Percentiles rank a stretch among this genome's conserved stretches.
These are phyloP conservation scores for Globisporangium nunn DNA, from an alignment of 352 stramenopile species.

Conservation along the genomic window DNA sequence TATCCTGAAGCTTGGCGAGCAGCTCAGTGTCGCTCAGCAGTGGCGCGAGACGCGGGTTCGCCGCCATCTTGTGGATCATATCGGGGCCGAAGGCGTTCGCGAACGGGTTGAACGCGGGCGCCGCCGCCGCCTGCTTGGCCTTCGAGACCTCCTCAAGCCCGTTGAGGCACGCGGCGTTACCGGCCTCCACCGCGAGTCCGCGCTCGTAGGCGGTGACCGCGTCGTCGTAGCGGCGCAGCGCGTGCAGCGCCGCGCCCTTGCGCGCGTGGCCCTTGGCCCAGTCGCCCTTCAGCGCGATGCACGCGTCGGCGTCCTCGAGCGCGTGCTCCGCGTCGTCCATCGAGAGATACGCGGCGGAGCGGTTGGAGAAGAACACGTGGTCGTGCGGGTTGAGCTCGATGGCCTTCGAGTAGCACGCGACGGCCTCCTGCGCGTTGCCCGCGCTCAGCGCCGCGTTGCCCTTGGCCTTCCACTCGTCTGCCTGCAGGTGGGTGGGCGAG, in stretches of 20 bases:
- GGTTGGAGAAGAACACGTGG: conserved; percentile 98
- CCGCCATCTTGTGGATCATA: conserved; percentile 92
- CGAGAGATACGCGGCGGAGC: conserved; percentile 97
- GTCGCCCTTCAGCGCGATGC: conserved; percentile 90
- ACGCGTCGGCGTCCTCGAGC: conserved; percentile 94
- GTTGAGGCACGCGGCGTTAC: conserved; percentile 88
- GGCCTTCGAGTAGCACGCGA: conserved; percentile 95
- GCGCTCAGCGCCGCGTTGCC: conserved; percentile 94
- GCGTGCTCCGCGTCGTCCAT: conserved; percentile 89
- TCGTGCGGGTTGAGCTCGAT: conserved; percentile 94
- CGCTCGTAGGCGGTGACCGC: conserved; percentile 79
- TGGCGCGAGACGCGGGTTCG: conserved; percentile 79
- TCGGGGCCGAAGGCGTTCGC: conserved; percentile 92
- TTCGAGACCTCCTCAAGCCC: conserved; percentile 93
- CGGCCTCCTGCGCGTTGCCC: conserved; percentile 92
- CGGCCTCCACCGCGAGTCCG: conserved; percentile 87
- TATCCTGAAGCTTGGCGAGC: conserved; percentile 61
- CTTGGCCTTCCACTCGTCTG: conserved; percentile 88
- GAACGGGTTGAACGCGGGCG: conserved; percentile 69
- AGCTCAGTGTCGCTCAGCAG: conserved; percentile 93
- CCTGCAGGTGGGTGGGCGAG: conserved; percentile 8
- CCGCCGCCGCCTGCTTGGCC: conserved; percentile 46
- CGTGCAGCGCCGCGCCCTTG: conserved; percentile 96
- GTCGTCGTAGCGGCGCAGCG: conserved; percentile 85
- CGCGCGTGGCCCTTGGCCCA: conserved; percentile 98